Base-by-base conservation (phyloP, 83 land plant genomes). In the Picea engelmannii region DNA sequence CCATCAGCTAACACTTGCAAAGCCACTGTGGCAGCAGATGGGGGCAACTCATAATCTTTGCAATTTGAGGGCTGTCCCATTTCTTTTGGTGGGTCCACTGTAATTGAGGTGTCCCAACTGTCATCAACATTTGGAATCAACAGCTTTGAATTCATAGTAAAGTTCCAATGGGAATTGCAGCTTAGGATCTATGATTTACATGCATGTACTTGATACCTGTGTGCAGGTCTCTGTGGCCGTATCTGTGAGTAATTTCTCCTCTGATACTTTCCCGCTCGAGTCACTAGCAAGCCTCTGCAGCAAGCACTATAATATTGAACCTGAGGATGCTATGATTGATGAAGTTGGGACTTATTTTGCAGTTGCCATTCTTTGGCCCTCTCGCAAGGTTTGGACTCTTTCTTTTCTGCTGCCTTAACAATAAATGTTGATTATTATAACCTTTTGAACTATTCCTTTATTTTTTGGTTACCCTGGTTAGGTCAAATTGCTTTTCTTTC, bases 291-390 rank as follows among this genome's bases (percentile, higher is more conserved):
- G 83, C 60, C 86, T 77, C 52, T 86, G 77, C 79, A 81, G 63
- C 62, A 60, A 21, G 17, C 67, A 49, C 42, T 80, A 80, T 82
- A 74, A 79, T 31, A 5, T 83, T 78, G 84, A 84, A 20, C 58
- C 23, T 8, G 76, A 25, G 24, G 64, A 66, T 52, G 20, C 20
- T 20, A 27, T 65, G 67, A 65, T 24, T 31, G 59, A 83, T 59
- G 60, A 78, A 62, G 80, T 81, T 2, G 95, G 95, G n/a, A 79
- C 68, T 79, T 85, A 79, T 82, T 93, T 90, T 83, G 93, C 89
- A 8, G 68, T 91, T 62, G 95, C 95, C 25, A 84, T 86, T 76
- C 86, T 90, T 68, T 86, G 79, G 60, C 83, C 89, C 83, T 90
- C 90, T 79, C 65, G 71, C 82, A 85, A 92, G 95, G 95, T 92